Evolutionary conservation across 345 rosid genomes (phyloP), one percentile per base, ranked within the genome.

Genomic region (Erysimum cheiranthoides): DNA sequence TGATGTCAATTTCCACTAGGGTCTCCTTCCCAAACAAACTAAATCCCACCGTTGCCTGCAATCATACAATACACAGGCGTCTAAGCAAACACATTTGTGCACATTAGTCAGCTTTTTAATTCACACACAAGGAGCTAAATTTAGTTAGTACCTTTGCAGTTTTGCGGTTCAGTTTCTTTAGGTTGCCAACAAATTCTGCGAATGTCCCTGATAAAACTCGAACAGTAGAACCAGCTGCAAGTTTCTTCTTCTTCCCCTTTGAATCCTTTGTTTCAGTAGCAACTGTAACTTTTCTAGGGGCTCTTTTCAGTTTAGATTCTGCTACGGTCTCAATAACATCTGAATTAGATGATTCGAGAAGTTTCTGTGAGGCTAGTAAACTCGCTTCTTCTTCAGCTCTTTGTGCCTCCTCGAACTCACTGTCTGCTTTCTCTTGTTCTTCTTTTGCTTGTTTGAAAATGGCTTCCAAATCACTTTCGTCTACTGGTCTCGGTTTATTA

Each of bases 21-120:
- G 86, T 92, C 78, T 94, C 98, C 81, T 90, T 94, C 40, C 98
- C 96, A 71, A 94, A 90, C 61, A 92, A 78, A 16, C 92, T 85
- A 65, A 94, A 82, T 36, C 76, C 90, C 68, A 94, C 96, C 5
- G 95, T 94, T 76, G 87, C 97, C 98, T 92, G 88, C 82, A 86
- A 62, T 6, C 50, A 52, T 21, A 80, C 66, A 68, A 79, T 13
- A 59, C 40, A 39, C 2, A 77, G 0, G 5, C 16, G n/a, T 56
- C 43, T 52, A 43, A 70, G 27, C 75, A 70, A 62, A 43, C 54
- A 71, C 13, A 70, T 63, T 54, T 28, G 28, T 8, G 2, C 61
- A 25, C 32, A 25, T 6, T 27, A 8, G 12, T 38, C 45, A 65
- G 13, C 17, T 32, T 65, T 66, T 25, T 34, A 7, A 12, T 42